phyloP scores from a whole-genome alignment of 1,139 yeast genomes.

The Protomyces arabidopsidicola region DNA sequence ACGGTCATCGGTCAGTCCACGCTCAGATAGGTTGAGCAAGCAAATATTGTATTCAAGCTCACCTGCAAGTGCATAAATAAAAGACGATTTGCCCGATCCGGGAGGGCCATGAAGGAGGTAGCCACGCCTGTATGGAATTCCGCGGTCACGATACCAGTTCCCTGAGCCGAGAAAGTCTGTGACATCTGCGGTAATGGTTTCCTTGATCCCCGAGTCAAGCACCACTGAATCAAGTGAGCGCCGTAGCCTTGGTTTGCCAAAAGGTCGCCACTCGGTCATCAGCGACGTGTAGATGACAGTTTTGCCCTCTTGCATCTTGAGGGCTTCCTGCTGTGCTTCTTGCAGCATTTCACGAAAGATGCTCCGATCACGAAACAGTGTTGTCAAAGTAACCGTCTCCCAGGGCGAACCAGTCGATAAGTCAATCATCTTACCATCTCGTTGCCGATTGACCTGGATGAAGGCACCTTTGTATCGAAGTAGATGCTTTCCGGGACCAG shows the following conservation, averaged over 20 bases:
- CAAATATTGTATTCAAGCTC: conserved; percentile 94
- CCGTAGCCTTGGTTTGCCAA: conserved; percentile 91
- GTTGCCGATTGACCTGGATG: conserved; percentile 80
- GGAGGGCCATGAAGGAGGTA: conserved; percentile 95
- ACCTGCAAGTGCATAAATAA: conserved; percentile 94
- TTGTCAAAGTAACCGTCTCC: conserved; percentile 89
- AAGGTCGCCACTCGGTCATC: conserved; percentile 99
- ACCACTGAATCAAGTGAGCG: conserved; percentile 81
- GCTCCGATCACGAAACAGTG: conserved; percentile 73
- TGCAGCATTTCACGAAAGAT: conserved; percentile 66
- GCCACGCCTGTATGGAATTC: conserved; percentile 95
- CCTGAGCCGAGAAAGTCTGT: conserved; percentile 74
- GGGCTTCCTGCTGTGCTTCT: conserved; percentile 81
- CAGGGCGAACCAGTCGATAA: conserved; percentile 89
- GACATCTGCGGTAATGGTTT: conserved; percentile 63
- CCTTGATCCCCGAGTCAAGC: conserved; percentile 69
- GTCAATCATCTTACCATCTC: conserved; percentile 84
- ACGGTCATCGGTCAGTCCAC: conserved; percentile 87
- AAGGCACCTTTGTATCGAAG: conserved; percentile 80
- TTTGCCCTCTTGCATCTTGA: conserved; percentile 82
- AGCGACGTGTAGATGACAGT: conserved; percentile 90
- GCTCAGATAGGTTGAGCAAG: conserved; percentile 81
- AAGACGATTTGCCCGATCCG: conserved; percentile 93
- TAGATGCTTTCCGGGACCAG: conserved; percentile 95
- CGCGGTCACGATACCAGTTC: conserved; percentile 89